phyloP scores from a whole-genome alignment of 2,329 filamentous ascomycete species.

The Fusarium robinianum region DNA sequence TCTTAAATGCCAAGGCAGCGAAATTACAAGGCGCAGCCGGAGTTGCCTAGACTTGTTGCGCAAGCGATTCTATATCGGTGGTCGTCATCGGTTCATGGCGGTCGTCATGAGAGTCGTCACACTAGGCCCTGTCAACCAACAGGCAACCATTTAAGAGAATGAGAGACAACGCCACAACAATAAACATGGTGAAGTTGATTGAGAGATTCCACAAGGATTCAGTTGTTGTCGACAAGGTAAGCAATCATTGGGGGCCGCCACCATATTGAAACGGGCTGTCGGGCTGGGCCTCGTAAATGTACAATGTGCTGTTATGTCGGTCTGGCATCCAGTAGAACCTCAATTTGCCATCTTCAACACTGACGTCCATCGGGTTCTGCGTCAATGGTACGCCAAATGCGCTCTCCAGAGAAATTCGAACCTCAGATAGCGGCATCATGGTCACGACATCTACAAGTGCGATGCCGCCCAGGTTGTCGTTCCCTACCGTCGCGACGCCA shows the following conservation, averaged over 20 bases:
- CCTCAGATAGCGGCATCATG: conserved; percentile 51
- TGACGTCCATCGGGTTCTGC: conserved; percentile 54
- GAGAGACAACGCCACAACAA: not conserved
- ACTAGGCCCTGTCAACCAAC: conserved; percentile 8
- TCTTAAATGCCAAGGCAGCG: conserved; percentile 18
- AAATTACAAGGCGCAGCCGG: conserved; percentile 9
- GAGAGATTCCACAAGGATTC: too few species aligned
- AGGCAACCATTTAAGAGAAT: conserved; percentile 20
- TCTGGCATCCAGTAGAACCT: conserved; percentile 54
- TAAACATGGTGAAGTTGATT: too few species aligned
- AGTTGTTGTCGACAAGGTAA: too few species aligned
- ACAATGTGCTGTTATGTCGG: conserved; percentile 51
- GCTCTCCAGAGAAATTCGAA: conserved; percentile 50
- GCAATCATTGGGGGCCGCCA: conserved; percentile 19
- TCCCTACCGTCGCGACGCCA: conserved; percentile 47
- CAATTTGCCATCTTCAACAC: conserved; percentile 49
- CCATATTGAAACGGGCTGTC: conserved; percentile 29
- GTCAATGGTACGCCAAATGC: conserved; percentile 47
- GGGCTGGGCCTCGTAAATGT: conserved; percentile 50
- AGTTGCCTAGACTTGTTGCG: conserved; percentile 20
- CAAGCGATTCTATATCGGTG: conserved; percentile 6
- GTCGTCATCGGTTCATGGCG: not conserved
- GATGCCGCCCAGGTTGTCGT: conserved; percentile 48
- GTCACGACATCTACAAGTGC: conserved; percentile 51
- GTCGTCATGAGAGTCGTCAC: conserved; percentile 14